Evolutionary conservation across 345 rosid genomes (phyloP).

Genomic region (Arabidopsis suecica): DNA sequence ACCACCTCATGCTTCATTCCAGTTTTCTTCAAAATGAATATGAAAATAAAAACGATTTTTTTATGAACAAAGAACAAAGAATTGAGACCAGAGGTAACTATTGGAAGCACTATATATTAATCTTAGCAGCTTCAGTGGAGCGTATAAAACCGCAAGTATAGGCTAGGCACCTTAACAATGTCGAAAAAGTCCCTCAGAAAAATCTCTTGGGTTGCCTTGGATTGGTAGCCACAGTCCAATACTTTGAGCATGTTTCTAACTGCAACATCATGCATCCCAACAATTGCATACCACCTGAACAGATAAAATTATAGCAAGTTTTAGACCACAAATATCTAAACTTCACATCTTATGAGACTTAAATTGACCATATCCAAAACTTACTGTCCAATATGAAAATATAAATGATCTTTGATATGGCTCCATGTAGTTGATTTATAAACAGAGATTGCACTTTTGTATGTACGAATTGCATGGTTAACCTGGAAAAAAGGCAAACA

Average conservation of each 20-base stretch:
- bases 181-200: slow-evolving; percentile 84
- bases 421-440: slow-evolving; percentile 87
- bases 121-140: slow-evolving; percentile 24
- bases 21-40: slow-evolving; percentile 67
- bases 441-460: slow-evolving; percentile 81
- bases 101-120: slow-evolving; percentile 14
- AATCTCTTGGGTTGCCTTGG: slow-evolving; percentile 88
- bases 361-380: slow-evolving; percentile 44
- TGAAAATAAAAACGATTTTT: background rate
- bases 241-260: slow-evolving; percentile 78
- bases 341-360: slow-evolving; percentile 23
- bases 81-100: slow-evolving; percentile 21
- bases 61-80: slow-evolving; percentile 16
- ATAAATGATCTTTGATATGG: slow-evolving; percentile 91
- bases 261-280: slow-evolving; percentile 93
- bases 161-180: slow-evolving; percentile 70
- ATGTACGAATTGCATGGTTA: slow-evolving; percentile 95
- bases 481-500: slow-evolving; percentile 56
- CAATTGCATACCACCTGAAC: slow-evolving; percentile 85
- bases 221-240: slow-evolving; percentile 83
- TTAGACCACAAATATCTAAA: slow-evolving; percentile 23
- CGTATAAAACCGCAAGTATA: slow-evolving; percentile 10
- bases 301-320: slow-evolving; percentile 34
- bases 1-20: slow-evolving; percentile 82
- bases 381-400: slow-evolving; percentile 97